Evolutionary conservation across 2,329 filamentous ascomycete genomes (phyloP).

Genomic region (Epichloe aotearoae): DNA sequence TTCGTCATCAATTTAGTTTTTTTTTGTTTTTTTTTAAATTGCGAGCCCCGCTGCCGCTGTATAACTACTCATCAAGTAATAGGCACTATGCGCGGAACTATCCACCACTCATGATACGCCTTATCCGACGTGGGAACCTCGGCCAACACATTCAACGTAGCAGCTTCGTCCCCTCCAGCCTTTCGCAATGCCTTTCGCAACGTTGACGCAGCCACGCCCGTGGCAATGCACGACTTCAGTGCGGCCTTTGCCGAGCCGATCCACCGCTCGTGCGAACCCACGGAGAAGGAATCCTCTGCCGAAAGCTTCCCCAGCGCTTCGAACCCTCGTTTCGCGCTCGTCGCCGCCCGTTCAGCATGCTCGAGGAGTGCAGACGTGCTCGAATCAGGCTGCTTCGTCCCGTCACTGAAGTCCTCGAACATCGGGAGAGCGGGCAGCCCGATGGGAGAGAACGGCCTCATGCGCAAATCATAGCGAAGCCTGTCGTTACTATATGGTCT

Average conservation of each 20-base stretch:
- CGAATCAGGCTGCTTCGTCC: constrained; percentile 27
- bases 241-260: constrained; percentile 42
- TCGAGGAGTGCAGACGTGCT: constrained; percentile 27
- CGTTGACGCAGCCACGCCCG: constrained; percentile 49
- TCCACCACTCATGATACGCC: constrained; percentile 52
- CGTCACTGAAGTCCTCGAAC: constrained; percentile 44
- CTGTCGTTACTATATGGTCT: constrained; percentile 54
- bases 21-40: too few species aligned
- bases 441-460: constrained; percentile 67
- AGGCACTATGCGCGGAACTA: constrained; percentile 39
- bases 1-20: neutral
- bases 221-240: constrained; percentile 57
- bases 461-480: constrained; percentile 68
- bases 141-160: constrained; percentile 28
- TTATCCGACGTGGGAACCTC: constrained; percentile 39
- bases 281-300: constrained; percentile 39
- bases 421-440: constrained; percentile 53
- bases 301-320: constrained; percentile 41
- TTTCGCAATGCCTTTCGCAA: constrained; percentile 43
- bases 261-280: constrained; percentile 50
- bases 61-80: neutral
- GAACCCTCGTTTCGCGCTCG: constrained; percentile 39
- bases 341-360: constrained; percentile 32
- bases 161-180: constrained; percentile 11
- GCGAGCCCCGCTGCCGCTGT: neutral